These are phyloP conservation scores for Capsicum pubescens DNA, from an alignment of 257 asterid species.

Conservation along the genomic window DNA sequence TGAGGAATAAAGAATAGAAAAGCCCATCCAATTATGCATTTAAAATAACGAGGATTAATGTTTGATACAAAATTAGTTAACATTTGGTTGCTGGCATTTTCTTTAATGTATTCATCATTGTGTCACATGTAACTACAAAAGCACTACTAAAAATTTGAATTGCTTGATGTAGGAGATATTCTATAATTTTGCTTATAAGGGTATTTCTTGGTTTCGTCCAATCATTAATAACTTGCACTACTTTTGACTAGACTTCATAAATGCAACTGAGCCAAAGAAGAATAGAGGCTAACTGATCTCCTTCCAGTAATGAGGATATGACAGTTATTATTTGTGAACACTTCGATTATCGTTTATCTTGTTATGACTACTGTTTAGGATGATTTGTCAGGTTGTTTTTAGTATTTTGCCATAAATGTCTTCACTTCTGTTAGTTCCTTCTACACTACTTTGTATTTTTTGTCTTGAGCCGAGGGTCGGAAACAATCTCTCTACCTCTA, in stretches of 20 bases:
- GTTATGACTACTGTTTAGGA: no score
- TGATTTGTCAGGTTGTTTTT: no score
- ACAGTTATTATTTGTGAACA: not conserved
- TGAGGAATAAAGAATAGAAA: not conserved
- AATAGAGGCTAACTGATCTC: not conserved
- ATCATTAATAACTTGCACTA: not conserved
- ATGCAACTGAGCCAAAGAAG: not conserved
- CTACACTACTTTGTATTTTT: no score
- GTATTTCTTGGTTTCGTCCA: no score
- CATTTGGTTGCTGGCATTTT: not conserved
- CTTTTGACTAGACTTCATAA: conserved; percentile 2
- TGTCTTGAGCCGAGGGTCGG: no score
- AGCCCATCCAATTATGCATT: not conserved
- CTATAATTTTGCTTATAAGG: no score
- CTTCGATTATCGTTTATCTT: no score
- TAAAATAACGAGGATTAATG: conserved; percentile 9
- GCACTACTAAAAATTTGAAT: not conserved
- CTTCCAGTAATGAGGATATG: not conserved
- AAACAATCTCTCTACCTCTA: no score
- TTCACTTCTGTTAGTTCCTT: no score
- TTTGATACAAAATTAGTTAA: not conserved
- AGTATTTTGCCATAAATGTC: no score
- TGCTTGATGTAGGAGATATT: no score
- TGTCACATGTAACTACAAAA: not conserved
- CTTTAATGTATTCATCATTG: not conserved